Base-by-base conservation (phyloP, 768 basidiomycete genomes). In the Boletus insuetus region DNA sequence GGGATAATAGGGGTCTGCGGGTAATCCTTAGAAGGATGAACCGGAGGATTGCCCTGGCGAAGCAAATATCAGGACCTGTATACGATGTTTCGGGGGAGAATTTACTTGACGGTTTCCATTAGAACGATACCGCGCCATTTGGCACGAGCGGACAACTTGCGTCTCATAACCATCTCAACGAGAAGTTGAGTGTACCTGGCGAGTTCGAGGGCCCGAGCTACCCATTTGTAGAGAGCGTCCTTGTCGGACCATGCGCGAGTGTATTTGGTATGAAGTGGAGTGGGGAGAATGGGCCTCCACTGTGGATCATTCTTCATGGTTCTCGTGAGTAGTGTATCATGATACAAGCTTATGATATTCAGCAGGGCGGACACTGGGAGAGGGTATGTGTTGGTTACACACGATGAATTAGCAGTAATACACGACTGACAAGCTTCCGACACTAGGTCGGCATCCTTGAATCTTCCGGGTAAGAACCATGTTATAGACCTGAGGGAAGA, bases 361-460 rank as follows among this genome's bases (percentile, higher is more conserved):
- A 97, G 77, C 32, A 84, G 73, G n/a, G 96, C 83, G 39, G 92
- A 91, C 50, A 98, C 94, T 98, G 69, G 29, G 40, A 51, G 56
- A 49, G 53, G 46, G 37, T 32, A 52, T 38, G 20, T 39, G 32
- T 29, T 52, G 52, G 51, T 66, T 60, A 59, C 54, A 58, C 54
- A 52, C 55, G 46, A 58, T 41, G 49, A 41, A 54, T 29, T 35
- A 56, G 31, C 42, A 54, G 43, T 49, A 29, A 54, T 56, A 57
- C 47, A 52, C 52, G 58, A 90, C 94, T 80, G 62, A 96, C 95
- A 77, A 65, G 89, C 84, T 82, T 98, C 96, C 13, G 93, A 94
- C 56, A 91, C 94, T 47, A 98, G 77, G 71, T 98, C 95, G 44
- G 94, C 94, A 79, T 98, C 95, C 73, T 93, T 94, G 82, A 98